Base-by-base conservation (phyloP, 2,329 filamentous ascomycete genomes). In the Pseudogymnoascus sp. region DNA sequence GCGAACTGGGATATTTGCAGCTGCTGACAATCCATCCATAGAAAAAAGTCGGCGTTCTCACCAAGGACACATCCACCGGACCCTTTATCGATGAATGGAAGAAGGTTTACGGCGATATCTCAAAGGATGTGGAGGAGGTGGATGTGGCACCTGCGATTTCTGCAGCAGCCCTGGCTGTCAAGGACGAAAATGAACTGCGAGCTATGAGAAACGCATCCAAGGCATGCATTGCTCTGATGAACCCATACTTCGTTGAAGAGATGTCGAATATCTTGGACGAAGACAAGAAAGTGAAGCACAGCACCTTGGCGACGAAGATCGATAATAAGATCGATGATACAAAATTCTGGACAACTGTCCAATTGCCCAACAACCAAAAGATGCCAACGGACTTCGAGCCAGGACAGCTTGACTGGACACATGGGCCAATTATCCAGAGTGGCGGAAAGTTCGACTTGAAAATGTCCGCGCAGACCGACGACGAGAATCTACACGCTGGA, bases 31-130 rank as follows among this genome's bases (percentile, higher is more conserved):
- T 12, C 12, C 18, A 18, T 7, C 31, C 60, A 40, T 68, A 92
- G 87, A 94, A 93, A 73, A 97, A 96, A 79, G 84, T 97, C 21
- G 95, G 93, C 33, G 82, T 92, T 39, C 79, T 97, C 60, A 80
- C 88, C 58, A 97, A 96, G 77, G 92, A 97, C 72, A 86, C 82
- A 25, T 88, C 92, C 1, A 85, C 82, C 60, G 94, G 94, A 1
- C 92, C 92, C 0, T 97, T 99, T 70, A 87, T 93, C 70, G 92
- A 96, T 61, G 94, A 99, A 75, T 99, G 94, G 94, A 96, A 94
- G 77, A 90, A 90, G 68, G 76, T 86, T 3, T 93, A 90, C 69
- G 79, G 81, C 62, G 88, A 89, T 21, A 85, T 90, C 65, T 88
- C 87, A 73, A 92, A 94, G 73, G 92, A 95, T 65, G 78, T 91